A percentile compares a stretch with the other conserved stretches of the same genome.
phyloP scores from a whole-genome alignment of 1,284 basidiomycete genomes.

The Ceratobasidium sp. region DNA sequence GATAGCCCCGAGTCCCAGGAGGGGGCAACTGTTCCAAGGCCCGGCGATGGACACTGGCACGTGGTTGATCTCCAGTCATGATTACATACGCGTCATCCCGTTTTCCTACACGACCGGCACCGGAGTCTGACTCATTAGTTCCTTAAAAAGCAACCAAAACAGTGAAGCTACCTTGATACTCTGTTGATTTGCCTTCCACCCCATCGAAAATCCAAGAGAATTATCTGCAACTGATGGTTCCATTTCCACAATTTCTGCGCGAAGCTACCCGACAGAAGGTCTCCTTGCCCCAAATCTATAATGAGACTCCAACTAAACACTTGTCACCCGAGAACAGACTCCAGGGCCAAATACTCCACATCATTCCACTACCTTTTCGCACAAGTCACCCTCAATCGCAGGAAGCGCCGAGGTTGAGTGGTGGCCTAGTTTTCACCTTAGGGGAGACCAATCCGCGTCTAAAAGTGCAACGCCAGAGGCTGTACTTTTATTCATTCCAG shows the following conservation, averaged over 20 bases:
- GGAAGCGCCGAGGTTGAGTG: constrained; percentile 36
- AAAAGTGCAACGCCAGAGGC: constrained; percentile 53
- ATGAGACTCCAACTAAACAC: neutral
- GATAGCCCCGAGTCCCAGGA: too few relatives aligned
- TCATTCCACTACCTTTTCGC: constrained; percentile 30
- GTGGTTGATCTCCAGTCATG: constrained; percentile 17
- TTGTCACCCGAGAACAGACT: constrained; percentile 7
- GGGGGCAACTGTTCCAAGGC: neutral
- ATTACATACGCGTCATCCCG: constrained; percentile 6
- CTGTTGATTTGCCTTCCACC: neutral
- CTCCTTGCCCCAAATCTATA: too few relatives aligned
- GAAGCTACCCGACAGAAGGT: constrained; percentile 3
- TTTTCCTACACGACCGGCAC: constrained; percentile 5
- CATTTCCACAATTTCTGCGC: neutral
- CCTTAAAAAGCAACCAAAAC: neutral
- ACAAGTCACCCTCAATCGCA: constrained; percentile 12
- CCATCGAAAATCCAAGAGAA: neutral
- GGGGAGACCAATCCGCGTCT: neutral
- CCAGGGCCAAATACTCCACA: constrained; percentile 11
- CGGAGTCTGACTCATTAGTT: neutral
- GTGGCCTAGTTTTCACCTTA: constrained; percentile 19
- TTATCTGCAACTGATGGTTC: neutral
- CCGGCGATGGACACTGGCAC: neutral
- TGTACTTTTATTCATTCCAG: constrained; percentile 70
- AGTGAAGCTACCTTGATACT: neutral